These are phyloP conservation scores for Euphorbia peplus DNA, from an alignment of 345 rosid genomes.

Conservation along the genomic window DNA sequence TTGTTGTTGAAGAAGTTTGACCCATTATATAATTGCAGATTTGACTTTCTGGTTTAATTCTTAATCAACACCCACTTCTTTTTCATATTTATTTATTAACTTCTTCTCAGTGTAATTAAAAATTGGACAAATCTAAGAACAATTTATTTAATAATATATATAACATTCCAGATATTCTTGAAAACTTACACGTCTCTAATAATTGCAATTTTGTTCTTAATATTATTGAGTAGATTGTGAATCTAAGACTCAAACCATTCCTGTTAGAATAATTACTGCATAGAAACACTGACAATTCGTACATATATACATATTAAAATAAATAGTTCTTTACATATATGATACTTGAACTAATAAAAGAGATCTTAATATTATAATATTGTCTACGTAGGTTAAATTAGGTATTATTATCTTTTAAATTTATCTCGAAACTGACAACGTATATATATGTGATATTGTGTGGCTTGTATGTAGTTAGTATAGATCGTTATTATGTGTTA, in stretches of 20 bases:
- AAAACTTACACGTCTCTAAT: background rate
- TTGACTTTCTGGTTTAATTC: background rate
- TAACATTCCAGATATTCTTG: background rate
- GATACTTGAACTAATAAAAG: too few relatives aligned
- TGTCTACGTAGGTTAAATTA: too few relatives aligned
- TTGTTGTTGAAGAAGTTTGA: background rate
- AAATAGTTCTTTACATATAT: too few relatives aligned
- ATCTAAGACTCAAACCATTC: background rate
- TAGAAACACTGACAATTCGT: background rate
- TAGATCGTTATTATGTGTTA: too few relatives aligned
- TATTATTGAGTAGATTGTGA: too few relatives aligned
- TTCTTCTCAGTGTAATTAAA: background rate
- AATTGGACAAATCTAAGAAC: background rate
- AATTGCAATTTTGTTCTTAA: background rate
- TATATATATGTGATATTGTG: too few relatives aligned
- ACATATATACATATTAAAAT: too few relatives aligned
- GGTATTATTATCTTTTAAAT: too few relatives aligned
- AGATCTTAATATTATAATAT: too few relatives aligned
- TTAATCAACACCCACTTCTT: background rate
- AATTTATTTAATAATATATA: too few relatives aligned
- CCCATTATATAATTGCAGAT: background rate
- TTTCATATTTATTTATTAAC: background rate
- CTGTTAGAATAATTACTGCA: background rate
- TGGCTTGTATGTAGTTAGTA: too few relatives aligned
- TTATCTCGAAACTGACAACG: too few relatives aligned